Evolutionary conservation across 2,329 filamentous ascomycete species (phyloP), one percentile per base, ranked within the genome.

Genomic region (Fusarium begoniae): DNA sequence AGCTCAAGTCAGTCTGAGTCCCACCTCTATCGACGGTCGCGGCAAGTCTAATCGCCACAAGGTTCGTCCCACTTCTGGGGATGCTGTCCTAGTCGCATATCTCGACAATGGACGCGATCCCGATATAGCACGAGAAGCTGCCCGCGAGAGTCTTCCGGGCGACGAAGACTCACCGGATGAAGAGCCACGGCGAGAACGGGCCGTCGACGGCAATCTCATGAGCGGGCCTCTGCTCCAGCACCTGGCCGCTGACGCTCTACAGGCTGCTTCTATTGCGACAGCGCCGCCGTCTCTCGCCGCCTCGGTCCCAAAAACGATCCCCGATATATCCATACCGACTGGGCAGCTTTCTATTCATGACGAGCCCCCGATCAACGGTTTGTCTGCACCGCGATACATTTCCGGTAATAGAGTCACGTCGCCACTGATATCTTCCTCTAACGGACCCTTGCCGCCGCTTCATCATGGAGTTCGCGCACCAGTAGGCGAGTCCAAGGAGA

Each of bases 11-110:
- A 82, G 80, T 82, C 73, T 78, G 60, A 77, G 73, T 73, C 70
- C 77, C 76, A 72, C 65, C 74, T 79, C 71, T 51, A 63, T 66
- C 78, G 77, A 77, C 79, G 75, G 75, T 86, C 76, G 87, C 88
- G 80, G 82, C 81, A 85, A 84, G 80, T 86, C 85, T 85, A 83
- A 85, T 86, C 83, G 82, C 73, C 84, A 80, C 77, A 90, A 89
- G 87, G 83, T 87, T 70, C 85, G 82, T 74, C 85, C 88, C 47
- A 89, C 84, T 77, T 88, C 89, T 79, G 90, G 88, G 76, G 90
- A 93, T 87, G 89, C 86, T 75, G 90, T 94, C 73, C 86, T 96
- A 81, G 87, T 96, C 72, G 83, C 85, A 65, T 85, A 87, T 80
- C 87, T 95, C 84, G 89, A 85, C 76, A 89, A 86, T 79, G 90